These are phyloP conservation scores for Penicillium bovifimosum DNA, from an alignment of 495 filamentous ascomycete species.

Conservation along the genomic window DNA sequence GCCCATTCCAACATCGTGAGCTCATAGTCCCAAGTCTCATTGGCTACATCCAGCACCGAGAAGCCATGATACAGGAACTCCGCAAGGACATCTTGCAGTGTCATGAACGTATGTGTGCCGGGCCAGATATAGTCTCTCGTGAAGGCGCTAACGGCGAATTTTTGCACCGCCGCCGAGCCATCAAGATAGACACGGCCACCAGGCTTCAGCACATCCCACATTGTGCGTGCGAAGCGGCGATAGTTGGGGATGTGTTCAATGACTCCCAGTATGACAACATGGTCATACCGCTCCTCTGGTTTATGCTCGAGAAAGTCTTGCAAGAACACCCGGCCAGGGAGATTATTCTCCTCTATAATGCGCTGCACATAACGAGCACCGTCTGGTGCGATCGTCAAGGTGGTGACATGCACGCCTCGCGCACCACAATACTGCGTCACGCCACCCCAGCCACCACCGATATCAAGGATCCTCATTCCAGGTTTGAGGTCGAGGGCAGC, in stretches of 20 bases:
- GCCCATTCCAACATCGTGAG: conserved; percentile 19
- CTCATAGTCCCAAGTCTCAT: conserved; percentile 13
- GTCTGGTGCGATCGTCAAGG: conserved; percentile 6
- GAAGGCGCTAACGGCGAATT: conserved; percentile 11
- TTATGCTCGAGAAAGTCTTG: conserved; percentile 9
- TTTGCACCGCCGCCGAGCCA: conserved; percentile 14
- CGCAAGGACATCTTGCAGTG: conserved; percentile 12
- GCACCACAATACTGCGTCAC: conserved; percentile 21
- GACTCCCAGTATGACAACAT: conserved; percentile 5
- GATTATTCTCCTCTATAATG: conserved; percentile 1
- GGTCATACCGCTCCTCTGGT: conserved; percentile 11
- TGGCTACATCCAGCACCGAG: conserved; percentile 4
- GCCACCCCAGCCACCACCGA: conserved; percentile 20
- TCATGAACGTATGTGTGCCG: conserved; percentile 16
- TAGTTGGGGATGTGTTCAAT: conserved; percentile 17
- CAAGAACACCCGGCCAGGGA: conserved; percentile 9
- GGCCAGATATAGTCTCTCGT: conserved; percentile 15
- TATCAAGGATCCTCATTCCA: conserved; percentile 12
- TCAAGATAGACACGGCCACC: conserved; percentile 15
- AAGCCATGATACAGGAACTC: conserved; percentile 15
- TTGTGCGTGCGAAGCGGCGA: conserved; percentile 1
- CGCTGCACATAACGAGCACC: conserved; percentile 9
- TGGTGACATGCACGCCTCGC: conserved; percentile 15
- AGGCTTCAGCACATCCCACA: conserved; percentile 12
- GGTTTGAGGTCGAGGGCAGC: conserved; percentile 7